Conservation (phyloP, 768 basidiomycete genomes). For the Kwoniella dejecticola region DNA sequence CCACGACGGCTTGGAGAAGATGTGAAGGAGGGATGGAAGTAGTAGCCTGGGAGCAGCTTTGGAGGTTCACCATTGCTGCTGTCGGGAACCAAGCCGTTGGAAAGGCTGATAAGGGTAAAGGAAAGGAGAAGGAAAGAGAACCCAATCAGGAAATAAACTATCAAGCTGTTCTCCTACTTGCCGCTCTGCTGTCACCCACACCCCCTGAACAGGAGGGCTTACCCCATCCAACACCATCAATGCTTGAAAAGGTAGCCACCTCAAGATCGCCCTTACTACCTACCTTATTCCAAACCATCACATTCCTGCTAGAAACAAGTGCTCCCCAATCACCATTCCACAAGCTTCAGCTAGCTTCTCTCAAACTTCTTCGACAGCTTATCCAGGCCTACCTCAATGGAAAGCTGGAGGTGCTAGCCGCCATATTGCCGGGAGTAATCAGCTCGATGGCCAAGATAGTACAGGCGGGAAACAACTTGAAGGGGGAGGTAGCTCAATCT, state of each 20-base stretch:
- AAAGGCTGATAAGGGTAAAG: constrained; percentile 58
- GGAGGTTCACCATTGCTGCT: constrained; percentile 62
- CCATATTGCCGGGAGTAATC: constrained; percentile 77
- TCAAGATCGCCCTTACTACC: constrained; percentile 61
- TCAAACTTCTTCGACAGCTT: constrained; percentile 64
- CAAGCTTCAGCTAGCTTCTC: constrained; percentile 66
- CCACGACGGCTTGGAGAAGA: constrained; percentile 75
- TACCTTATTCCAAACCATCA: constrained; percentile 78
- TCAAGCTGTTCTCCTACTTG: constrained; percentile 70
- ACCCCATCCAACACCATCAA: constrained; percentile 32
- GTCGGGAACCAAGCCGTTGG: constrained; percentile 67
- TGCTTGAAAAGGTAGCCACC: constrained; percentile 22
- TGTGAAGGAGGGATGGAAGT: constrained; percentile 59
- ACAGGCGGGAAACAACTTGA: constrained; percentile 57
- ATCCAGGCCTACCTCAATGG: constrained; percentile 60
- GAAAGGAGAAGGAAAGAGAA: constrained; percentile 66
- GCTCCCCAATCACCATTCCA: constrained; percentile 62
- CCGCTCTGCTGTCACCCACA: constrained; percentile 63
- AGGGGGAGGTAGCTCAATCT: constrained; percentile 38
- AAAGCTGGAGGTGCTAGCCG: constrained; percentile 59
- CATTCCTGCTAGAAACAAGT: constrained; percentile 65
- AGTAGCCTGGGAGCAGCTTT: constrained; percentile 78
- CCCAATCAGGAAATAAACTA: constrained; percentile 76
- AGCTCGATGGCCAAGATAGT: constrained; percentile 74
- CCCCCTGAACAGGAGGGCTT: constrained; percentile 3